Conservation (phyloP, 225 moss, liverwort and hornwort species). For the Pseudisothecium myosuroides region DNA sequence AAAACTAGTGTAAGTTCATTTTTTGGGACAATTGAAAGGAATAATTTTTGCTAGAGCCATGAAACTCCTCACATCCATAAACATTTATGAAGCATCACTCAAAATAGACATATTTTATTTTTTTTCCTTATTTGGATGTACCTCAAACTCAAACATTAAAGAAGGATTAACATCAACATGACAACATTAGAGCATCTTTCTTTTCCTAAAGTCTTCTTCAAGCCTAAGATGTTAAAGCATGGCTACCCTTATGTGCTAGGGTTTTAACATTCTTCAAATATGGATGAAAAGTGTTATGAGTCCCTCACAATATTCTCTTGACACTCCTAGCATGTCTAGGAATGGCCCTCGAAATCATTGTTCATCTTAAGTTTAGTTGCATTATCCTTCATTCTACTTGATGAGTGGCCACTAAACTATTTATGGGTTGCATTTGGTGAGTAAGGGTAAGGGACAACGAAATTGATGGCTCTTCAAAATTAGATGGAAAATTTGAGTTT, state of each 20-base stretch:
- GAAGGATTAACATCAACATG: neutral
- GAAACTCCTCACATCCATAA: neutral
- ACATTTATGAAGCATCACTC: neutral
- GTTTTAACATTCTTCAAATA: neutral
- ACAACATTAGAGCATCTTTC: neutral
- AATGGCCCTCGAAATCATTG: neutral
- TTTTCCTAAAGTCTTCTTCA: neutral
- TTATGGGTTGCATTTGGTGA: neutral
- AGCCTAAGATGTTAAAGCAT: neutral
- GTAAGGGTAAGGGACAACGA: rapidly evolving
- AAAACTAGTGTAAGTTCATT: neutral
- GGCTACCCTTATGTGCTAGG: rapidly evolving
- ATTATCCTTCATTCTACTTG: neutral
- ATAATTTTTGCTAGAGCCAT: too few species aligned
- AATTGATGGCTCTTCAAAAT: neutral
- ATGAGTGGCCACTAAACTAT: neutral
- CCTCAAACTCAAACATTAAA: neutral
- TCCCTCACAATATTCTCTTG: neutral
- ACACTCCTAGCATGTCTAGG: neutral
- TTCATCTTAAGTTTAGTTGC: neutral
- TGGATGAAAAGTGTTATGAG: neutral
- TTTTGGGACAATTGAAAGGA: rapidly evolving
- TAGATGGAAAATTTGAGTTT: neutral
- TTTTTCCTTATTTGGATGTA: rapidly evolving
- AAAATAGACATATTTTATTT: neutral